Evolutionary conservation across 768 basidiomycete species (phyloP).

Genomic region (Omphalotus guepiniiformis): DNA sequence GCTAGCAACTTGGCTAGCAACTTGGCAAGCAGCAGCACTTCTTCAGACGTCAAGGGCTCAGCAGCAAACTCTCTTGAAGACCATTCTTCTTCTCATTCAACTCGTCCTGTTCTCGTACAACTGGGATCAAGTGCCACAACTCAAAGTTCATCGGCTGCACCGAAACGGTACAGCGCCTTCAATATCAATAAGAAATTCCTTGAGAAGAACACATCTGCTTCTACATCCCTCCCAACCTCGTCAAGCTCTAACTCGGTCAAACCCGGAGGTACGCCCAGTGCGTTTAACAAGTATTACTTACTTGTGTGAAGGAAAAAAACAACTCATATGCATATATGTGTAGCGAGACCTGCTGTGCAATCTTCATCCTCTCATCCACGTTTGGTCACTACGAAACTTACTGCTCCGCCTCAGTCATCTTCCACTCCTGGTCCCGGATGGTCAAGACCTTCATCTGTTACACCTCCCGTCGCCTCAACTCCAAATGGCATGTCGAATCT

Average conservation of each 20-base stretch:
- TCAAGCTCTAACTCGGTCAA: conserved; percentile 43
- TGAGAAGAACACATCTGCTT: conserved; percentile 74
- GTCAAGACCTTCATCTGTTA: conserved; percentile 74
- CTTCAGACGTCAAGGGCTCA: conserved; percentile 9
- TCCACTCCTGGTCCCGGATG: conserved; percentile 62
- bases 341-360: conserved; percentile 58
- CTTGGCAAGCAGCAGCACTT: neutral
- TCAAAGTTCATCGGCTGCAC: conserved; percentile 33
- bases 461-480: conserved; percentile 51
- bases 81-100: neutral
- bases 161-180: conserved; percentile 84
- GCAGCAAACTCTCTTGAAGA: conserved; percentile 4
- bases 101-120: conserved; percentile 44
- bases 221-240: conserved; percentile 41
- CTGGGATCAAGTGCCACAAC: conserved; percentile 29
- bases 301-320: too few relatives aligned
- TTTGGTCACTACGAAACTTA: conserved; percentile 85
- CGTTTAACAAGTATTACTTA: too few relatives aligned
- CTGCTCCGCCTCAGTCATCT: conserved; percentile 56
- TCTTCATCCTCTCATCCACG: conserved; percentile 63
- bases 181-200: conserved; percentile 97
- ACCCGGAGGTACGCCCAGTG: conserved; percentile 40
- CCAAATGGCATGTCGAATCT: conserved; percentile 41
- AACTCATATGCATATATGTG: conserved; percentile 14
- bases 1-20: neutral